Conservation (phyloP, 1,284 basidiomycete species). For the Cutaneotrichosporon daszewskae region DNA sequence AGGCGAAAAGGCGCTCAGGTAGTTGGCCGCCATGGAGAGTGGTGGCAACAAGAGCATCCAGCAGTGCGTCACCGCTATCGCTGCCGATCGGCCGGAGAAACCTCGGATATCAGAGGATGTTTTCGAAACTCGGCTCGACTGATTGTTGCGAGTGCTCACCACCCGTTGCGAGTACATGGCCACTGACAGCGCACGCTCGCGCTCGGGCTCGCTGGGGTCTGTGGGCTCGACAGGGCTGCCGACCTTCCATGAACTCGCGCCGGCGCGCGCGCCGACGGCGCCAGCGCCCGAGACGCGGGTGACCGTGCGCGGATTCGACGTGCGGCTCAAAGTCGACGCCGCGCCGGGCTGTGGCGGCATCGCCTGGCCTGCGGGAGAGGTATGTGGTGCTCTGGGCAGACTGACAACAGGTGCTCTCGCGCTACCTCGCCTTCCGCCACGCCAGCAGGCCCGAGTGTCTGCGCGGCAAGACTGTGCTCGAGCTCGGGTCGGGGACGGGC, state of each 20-base stretch:
- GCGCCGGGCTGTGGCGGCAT: conserved; percentile 83
- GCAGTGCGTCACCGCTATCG: no score
- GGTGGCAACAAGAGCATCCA: no score
- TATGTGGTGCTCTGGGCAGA: conserved; percentile 40
- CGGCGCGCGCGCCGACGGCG: conserved; percentile 31
- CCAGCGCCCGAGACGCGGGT: conserved; percentile 30
- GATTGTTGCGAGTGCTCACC: no score
- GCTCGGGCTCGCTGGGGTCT: conserved; percentile 1
- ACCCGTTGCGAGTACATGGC: no score
- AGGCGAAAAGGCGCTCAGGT: no score
- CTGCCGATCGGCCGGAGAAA: no score
- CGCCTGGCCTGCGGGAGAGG: conserved; percentile 88
- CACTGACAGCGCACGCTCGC: not conserved
- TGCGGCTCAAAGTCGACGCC: conserved; percentile 58
- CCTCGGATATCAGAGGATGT: no score
- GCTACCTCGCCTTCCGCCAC: conserved; percentile 61
- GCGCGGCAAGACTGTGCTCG: conserved; percentile 59
- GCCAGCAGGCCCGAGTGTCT: conserved; percentile 49
- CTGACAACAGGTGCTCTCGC: conserved; percentile 60
- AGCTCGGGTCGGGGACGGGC: conserved; percentile 81
- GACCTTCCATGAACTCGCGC: conserved; percentile 33
- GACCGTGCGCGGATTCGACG: conserved; percentile 24
- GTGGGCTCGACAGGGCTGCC: conserved; percentile 13
- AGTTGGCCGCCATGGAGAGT: no score
- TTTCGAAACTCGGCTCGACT: no score